Conservation (phyloP, 441 rosid species). For the Populus tomentosa region DNA sequence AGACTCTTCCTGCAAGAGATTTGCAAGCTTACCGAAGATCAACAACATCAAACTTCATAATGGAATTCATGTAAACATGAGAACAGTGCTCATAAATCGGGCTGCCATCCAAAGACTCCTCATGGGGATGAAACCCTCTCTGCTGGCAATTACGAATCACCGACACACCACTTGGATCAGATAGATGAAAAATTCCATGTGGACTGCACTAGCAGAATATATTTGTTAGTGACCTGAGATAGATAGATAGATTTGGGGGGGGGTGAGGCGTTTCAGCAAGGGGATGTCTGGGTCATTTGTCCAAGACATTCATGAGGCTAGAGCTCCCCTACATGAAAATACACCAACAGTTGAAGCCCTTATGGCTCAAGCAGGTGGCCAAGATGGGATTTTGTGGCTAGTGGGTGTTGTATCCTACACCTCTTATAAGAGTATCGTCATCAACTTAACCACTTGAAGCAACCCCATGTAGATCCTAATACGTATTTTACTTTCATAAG, state of each 20-base stretch:
- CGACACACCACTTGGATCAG: constrained; percentile 85
- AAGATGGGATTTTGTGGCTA: too few relatives aligned
- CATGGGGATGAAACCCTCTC: constrained; percentile 98
- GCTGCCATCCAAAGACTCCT: constrained; percentile 75
- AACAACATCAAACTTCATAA: constrained; percentile 55
- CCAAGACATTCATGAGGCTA: not conserved
- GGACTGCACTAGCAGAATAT: constrained; percentile 39
- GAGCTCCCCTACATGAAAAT: not conserved
- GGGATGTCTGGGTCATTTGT: not conserved
- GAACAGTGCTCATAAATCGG: constrained; percentile 93
- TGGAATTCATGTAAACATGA: constrained; percentile 80
- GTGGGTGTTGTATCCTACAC: too few relatives aligned
- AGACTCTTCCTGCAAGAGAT: not conserved
- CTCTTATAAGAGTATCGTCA: too few relatives aligned
- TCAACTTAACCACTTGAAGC: not conserved
- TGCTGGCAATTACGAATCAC: constrained; percentile 91
- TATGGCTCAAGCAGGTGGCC: too few relatives aligned
- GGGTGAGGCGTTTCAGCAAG: too few relatives aligned
- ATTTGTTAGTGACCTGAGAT: not conserved
- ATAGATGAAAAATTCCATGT: constrained; percentile 90
- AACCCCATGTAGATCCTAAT: not conserved
- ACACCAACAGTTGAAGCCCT: too few relatives aligned
- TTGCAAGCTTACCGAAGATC: constrained; percentile 69
- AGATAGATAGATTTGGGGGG: too few relatives aligned
- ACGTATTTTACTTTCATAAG: not conserved